phyloP scores from a whole-genome alignment of 148 eudicot species.

The Chenopodium album region DNA sequence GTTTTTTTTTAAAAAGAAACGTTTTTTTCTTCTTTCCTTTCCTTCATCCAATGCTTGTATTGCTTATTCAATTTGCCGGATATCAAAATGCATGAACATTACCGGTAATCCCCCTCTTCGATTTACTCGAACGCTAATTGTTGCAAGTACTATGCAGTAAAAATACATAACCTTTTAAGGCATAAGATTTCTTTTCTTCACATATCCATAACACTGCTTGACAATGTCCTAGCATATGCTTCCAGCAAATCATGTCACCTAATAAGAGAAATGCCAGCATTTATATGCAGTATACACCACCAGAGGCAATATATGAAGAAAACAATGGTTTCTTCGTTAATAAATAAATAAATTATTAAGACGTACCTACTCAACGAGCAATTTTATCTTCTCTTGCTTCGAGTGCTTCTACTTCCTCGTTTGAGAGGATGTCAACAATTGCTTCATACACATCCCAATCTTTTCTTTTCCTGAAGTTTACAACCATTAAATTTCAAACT shows the following conservation, averaged over 20 bases:
- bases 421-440: constrained; percentile 84
- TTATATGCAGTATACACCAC: not conserved
- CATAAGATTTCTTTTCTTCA: not conserved
- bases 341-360: not conserved
- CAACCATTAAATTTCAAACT: not conserved
- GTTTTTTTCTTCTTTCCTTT: too few species aligned
- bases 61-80: too few species aligned
- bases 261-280: not conserved
- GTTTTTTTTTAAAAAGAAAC: too few species aligned
- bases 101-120: too few species aligned
- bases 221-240: not conserved
- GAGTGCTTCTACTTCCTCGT: constrained; percentile 87
- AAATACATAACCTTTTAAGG: not conserved
- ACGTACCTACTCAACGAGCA: constrained; percentile 26
- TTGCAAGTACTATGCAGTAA: not conserved
- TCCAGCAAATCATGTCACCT: not conserved
- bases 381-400: constrained; percentile 80
- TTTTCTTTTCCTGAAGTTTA: constrained; percentile 69
- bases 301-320: not conserved
- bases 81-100: too few species aligned
- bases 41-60: too few species aligned
- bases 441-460: constrained; percentile 97
- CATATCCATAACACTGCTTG: not conserved
- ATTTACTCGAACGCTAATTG: not conserved
- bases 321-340: not conserved